These are phyloP conservation scores for Pythium pyrilobum DNA, from an alignment of 352 stramenopile genomes.

Conservation along the genomic window DNA sequence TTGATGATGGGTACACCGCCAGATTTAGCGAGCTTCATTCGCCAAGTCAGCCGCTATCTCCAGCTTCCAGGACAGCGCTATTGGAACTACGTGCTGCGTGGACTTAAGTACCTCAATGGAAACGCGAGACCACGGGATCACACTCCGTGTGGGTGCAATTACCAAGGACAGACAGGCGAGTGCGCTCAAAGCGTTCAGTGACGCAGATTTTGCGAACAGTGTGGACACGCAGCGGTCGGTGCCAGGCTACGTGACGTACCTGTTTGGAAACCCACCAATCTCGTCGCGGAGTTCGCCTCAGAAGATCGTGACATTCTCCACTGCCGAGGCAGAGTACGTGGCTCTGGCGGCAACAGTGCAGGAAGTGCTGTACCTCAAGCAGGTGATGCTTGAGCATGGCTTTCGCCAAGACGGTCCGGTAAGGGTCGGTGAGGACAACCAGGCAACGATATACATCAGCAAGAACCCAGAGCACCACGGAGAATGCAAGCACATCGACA, in stretches of 20 bases:
- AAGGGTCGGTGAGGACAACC: conserved; percentile 3
- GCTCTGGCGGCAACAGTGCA: not conserved
- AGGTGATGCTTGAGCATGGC: not conserved
- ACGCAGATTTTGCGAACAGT: not conserved
- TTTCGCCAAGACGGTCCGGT: not conserved
- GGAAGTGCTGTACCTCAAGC: conserved; percentile 5
- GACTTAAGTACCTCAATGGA: conserved; percentile 10
- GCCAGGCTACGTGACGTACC: conserved; percentile 3
- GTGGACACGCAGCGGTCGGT: not conserved
- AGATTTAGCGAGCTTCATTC: conserved; percentile 6
- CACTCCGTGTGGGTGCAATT: not conserved
- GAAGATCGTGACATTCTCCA: conserved; percentile 5
- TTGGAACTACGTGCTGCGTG: conserved; percentile 2
- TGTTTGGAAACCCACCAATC: not conserved
- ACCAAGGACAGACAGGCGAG: not conserved
- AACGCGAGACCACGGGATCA: not conserved
- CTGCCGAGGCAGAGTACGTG: conserved; percentile 7
- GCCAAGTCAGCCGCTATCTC: conserved; percentile 5
- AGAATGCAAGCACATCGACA: conserved; percentile 9
- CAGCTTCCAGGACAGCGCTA: conserved; percentile 1
- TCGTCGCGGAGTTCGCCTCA: conserved; percentile 1
- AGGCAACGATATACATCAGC: not conserved
- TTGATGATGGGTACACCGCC: conserved; percentile 17
- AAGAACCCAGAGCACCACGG: conserved; percentile 7
- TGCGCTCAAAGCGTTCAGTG: not conserved